Conservation (phyloP, 2,329 filamentous ascomycete species). For the Fusarium verticillioides region DNA sequence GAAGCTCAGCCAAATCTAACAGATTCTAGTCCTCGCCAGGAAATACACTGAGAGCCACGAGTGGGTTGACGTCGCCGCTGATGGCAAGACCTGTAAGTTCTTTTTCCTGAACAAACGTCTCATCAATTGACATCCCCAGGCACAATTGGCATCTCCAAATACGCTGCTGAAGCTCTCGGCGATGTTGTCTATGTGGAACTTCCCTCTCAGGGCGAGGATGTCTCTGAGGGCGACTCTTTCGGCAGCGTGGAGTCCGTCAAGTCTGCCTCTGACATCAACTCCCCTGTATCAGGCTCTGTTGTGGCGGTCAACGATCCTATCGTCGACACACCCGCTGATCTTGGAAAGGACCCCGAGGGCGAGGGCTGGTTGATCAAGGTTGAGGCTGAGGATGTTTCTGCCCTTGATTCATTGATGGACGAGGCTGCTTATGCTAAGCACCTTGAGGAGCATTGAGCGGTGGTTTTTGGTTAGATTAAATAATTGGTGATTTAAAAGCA, state of each 20-base stretch:
- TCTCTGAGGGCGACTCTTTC: slow-evolving; percentile 78
- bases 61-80: slow-evolving; percentile 80
- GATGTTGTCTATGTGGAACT: slow-evolving; percentile 94
- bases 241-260: slow-evolving; percentile 94
- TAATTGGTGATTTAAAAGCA: slow-evolving; percentile 32
- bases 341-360: slow-evolving; percentile 81
- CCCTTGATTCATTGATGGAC: slow-evolving; percentile 75
- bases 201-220: slow-evolving; percentile 72
- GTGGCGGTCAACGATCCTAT: slow-evolving; percentile 70
- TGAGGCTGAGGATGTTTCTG: slow-evolving; percentile 66
- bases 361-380: slow-evolving; percentile 87
- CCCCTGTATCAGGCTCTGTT: slow-evolving; percentile 79
- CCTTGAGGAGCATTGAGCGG: slow-evolving; percentile 28
- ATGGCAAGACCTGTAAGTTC: slow-evolving; percentile 65
- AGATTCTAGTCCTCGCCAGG: slow-evolving; percentile 30
- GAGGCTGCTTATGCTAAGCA: slow-evolving; percentile 68
- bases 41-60: slow-evolving; percentile 90
- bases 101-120: too few relatives aligned
- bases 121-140: slow-evolving; percentile 55
- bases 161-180: slow-evolving; percentile 85
- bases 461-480: background rate
- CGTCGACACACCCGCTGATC: slow-evolving; percentile 46
- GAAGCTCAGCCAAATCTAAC: background rate
- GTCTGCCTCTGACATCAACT: slow-evolving; percentile 88
- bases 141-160: slow-evolving; percentile 80